Base-by-base conservation (phyloP, 2,329 filamentous ascomycete genomes). In the Cercospora nicotianae region DNA sequence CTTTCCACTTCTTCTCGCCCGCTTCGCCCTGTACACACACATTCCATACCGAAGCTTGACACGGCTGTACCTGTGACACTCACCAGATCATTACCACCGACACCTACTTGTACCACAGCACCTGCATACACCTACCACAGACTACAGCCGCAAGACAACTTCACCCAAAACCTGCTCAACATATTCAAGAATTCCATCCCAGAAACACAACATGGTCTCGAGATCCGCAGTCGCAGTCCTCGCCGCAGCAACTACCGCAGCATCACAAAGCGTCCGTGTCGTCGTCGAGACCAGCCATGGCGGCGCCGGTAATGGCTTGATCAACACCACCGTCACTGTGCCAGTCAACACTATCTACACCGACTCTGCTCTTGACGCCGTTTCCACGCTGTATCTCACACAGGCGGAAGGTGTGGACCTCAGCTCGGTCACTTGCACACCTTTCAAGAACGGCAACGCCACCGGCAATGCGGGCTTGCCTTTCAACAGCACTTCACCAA, bases 321-420 rank as follows among this genome's bases (percentile, higher is more conserved):
- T 71, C 33, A 76, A 76, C 66, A 72, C 69, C 5, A 74, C 75
- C 20, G 67, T 76, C 64, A 61, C 64, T 23, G 66, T 75, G 3
- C 74, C 75, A 0, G 58, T 76, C n/a, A 67, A 69, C 60, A 66
- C 64, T 2, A 60, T 67, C 39, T 75, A 73, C 69, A 73, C 69
- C 28, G 69, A 71, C 58, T n/a, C 64, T 5, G 71, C 71, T 4
- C 69, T 76, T 10, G 66, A 74, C 36, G 63, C 67, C 31, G 73
- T 75, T 23, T 74, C 73, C 18, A 67, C 69, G 10, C 70, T 76
- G 30, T 75, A 69, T 64, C 65, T 76, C 26, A 74, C 70, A 5
- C 70, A 69, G 26, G 66, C 72, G 39, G 62, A 58, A 8, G 71
- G 70, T 45, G 67, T 69, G 0, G 57, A 64, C 3, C 42, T 73